Conservation (phyloP, 192 early-diverging fungal species). For the Linnemannia zychae region DNA sequence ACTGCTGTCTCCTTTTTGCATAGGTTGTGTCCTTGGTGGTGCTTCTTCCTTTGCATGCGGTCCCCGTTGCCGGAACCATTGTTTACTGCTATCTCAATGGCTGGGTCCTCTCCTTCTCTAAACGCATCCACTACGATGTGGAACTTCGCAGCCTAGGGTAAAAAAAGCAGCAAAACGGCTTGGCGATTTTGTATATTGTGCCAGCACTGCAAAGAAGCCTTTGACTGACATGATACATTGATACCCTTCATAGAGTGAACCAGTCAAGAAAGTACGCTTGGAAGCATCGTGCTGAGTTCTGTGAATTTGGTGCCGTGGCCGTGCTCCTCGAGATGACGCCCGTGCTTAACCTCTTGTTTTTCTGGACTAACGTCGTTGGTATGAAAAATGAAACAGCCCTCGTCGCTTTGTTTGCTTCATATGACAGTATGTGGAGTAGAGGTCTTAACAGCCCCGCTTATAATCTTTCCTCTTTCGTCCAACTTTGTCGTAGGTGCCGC, state of each 20-base stretch:
- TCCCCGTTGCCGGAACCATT: constrained; percentile 69
- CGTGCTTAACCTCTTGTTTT: constrained; percentile 70
- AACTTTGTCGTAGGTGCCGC: constrained; percentile 21
- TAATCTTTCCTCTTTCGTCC: background rate
- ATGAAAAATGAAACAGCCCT: background rate
- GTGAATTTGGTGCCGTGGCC: constrained; percentile 64
- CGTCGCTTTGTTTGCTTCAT: no score
- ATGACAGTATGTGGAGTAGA: background rate
- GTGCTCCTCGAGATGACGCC: constrained; percentile 75
- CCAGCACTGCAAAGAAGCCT: no score
- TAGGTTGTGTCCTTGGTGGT: constrained; percentile 66
- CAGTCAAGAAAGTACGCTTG: constrained; percentile 65
- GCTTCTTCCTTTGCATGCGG: constrained; percentile 69
- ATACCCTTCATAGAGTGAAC: constrained; percentile 22
- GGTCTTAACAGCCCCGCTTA: no score
- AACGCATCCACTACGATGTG: constrained; percentile 65
- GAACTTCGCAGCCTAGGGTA: constrained; percentile 61
- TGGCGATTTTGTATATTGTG: background rate
- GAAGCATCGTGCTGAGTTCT: constrained; percentile 51
- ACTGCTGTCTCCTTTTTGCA: background rate
- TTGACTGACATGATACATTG: background rate
- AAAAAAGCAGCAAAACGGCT: background rate
- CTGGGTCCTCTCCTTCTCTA: constrained; percentile 64
- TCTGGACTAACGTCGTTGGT: constrained; percentile 80
- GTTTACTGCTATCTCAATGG: constrained; percentile 70